These are phyloP conservation scores for Forsythia suspensa DNA, from an alignment of 257 asterid species.

Conservation along the genomic window DNA sequence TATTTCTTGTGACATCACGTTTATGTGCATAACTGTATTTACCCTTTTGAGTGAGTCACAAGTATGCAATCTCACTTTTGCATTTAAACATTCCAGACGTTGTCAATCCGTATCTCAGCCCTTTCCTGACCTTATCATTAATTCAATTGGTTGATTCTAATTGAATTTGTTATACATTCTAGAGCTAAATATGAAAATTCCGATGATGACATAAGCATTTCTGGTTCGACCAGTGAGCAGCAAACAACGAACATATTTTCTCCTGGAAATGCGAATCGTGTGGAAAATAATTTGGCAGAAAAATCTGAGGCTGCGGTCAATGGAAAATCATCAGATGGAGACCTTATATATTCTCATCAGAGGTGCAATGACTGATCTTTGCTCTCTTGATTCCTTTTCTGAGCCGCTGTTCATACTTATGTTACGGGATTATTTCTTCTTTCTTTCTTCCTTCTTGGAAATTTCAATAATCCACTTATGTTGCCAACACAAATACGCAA, in stretches of 20 bases:
- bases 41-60: neutral
- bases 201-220: slow-evolving; percentile 40
- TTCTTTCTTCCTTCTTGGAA: neutral
- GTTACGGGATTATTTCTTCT: neutral
- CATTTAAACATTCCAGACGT: neutral
- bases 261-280: slow-evolving; percentile 40
- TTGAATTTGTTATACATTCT: slow-evolving; percentile 16
- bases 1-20: neutral
- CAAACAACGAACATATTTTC: slow-evolving; percentile 24
- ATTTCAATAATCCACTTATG: neutral
- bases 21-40: neutral
- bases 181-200: slow-evolving; percentile 55
- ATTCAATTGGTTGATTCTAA: neutral
- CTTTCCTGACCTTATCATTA: neutral
- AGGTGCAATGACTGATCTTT: slow-evolving; percentile 36
- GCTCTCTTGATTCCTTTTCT: neutral
- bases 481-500: neutral
- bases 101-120: neutral
- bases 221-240: slow-evolving; percentile 36
- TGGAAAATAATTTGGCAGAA: slow-evolving; percentile 46
- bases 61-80: neutral
- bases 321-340: slow-evolving; percentile 52
- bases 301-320: slow-evolving; percentile 44
- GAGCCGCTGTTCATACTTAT: neutral
- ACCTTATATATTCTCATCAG: slow-evolving; percentile 34